Conservation (phyloP, 306 rosid species). For the Rosa rugosa region DNA sequence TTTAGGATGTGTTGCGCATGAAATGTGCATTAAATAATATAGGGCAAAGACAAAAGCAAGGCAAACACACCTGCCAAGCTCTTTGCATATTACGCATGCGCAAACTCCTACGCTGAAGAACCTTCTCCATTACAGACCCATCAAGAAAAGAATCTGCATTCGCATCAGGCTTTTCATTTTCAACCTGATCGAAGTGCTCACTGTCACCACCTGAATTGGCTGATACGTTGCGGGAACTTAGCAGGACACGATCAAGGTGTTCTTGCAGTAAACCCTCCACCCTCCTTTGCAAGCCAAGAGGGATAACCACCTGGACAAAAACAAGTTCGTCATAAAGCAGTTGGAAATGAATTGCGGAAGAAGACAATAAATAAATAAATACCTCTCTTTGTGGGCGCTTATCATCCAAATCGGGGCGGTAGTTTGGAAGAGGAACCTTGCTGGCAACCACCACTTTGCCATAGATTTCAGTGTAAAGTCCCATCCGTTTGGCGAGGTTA, state of each 20-base stretch:
- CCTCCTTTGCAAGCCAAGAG: slow-evolving; percentile 90
- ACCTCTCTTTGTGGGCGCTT: slow-evolving; percentile 99
- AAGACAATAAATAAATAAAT: not conserved
- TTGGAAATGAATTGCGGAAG: not conserved
- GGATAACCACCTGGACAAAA: slow-evolving; percentile 67
- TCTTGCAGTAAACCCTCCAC: slow-evolving; percentile 90
- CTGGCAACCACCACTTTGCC: slow-evolving; percentile 97
- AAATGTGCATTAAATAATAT: not conserved
- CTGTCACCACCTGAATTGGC: slow-evolving; percentile 41
- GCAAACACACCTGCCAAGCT: slow-evolving; percentile 73
- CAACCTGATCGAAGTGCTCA: slow-evolving; percentile 41
- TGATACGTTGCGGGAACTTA: slow-evolving; percentile 46
- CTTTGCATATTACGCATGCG: slow-evolving; percentile 95
- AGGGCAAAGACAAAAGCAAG: not conserved
- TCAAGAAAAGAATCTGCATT: slow-evolving; percentile 64
- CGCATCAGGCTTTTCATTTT: slow-evolving; percentile 47
- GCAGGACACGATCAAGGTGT: slow-evolving; percentile 67
- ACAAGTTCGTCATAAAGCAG: slow-evolving; percentile 18
- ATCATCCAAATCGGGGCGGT: slow-evolving; percentile 98
- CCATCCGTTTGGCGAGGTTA: slow-evolving; percentile 91
- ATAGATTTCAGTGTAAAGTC: slow-evolving; percentile 75
- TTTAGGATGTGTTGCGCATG: not conserved
- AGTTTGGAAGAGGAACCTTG: slow-evolving; percentile 95
- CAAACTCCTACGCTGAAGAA: slow-evolving; percentile 86
- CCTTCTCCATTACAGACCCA: slow-evolving; percentile 95